Percentiles rank a stretch among this genome's conserved stretches.
Evolutionary conservation across 345 rosid species (phyloP).

Genomic region (Mallotus nudiflorus): DNA sequence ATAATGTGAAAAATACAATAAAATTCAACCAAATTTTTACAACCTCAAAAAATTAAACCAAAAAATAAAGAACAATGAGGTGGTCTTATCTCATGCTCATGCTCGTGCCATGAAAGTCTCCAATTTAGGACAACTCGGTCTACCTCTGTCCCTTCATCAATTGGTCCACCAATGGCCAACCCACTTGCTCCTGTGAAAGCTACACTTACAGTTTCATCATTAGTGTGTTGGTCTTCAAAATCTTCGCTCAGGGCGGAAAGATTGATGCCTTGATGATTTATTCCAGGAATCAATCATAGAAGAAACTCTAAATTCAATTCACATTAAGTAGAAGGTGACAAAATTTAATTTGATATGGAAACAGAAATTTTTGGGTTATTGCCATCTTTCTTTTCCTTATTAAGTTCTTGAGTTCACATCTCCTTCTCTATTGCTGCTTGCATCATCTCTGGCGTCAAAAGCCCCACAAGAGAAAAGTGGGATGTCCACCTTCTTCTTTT

Average conservation of each 20-base stretch:
- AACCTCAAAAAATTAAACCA: no score
- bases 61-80: no score
- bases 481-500: no score
- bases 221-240: no score
- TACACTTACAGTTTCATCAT: no score
- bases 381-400: neutral
- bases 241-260: neutral
- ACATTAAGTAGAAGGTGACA: no score
- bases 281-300: neutral
- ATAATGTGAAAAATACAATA: no score
- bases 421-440: neutral
- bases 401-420: neutral
- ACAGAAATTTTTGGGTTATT: no score
- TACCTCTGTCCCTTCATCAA: neutral
- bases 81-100: neutral
- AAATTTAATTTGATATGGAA: no score
- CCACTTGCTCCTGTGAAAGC: neutral
- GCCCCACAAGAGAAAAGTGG: no score
- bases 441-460: constrained; percentile 15
- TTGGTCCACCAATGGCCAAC: neutral
- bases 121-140: neutral
- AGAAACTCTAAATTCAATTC: neutral
- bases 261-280: neutral
- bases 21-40: neutral
- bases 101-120: neutral